Percentiles rank a stretch among this genome's conserved stretches.
Evolutionary conservation across 768 basidiomycete species (phyloP).

Genomic region (Gelatoporia subvermispora): DNA sequence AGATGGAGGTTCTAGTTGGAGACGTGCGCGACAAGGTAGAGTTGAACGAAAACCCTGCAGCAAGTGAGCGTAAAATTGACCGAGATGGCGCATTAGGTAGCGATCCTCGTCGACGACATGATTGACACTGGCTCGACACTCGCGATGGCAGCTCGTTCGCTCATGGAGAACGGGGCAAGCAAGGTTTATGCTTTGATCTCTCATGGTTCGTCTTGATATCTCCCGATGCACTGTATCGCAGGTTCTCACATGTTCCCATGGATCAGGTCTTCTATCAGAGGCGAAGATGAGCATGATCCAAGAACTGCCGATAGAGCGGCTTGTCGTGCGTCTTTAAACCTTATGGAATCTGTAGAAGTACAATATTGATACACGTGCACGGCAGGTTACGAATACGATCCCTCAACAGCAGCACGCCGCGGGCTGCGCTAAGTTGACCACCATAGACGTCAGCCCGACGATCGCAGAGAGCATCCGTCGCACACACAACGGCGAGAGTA

Average conservation of each 20-base stretch:
- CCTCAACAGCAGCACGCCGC: conserved; percentile 71
- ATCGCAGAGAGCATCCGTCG: conserved; percentile 95
- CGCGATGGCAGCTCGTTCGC: conserved; percentile 74
- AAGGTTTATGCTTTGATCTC: conserved; percentile 85
- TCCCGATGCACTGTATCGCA: conserved; percentile 13
- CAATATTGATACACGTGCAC: conserved; percentile 4
- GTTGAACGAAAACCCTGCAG: not conserved
- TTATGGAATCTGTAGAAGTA: not conserved
- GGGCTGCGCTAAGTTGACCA: conserved; percentile 70
- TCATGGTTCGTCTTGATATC: conserved; percentile 58
- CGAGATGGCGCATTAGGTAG: conserved; percentile 47
- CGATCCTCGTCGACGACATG: conserved; percentile 98
- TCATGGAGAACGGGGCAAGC: conserved; percentile 86
- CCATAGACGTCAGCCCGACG: conserved; percentile 86
- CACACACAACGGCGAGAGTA: conserved; percentile 92
- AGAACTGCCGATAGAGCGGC: conserved; percentile 70
- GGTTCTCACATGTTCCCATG: conserved; percentile 5
- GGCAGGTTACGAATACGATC: conserved; percentile 90
- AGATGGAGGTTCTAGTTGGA: conserved; percentile 93
- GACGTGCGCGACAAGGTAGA: conserved; percentile 84
- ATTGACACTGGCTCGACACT: conserved; percentile 94
- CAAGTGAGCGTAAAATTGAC: no score
- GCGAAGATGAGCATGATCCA: conserved; percentile 64
- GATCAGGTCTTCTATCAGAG: conserved; percentile 73
- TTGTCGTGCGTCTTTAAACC: conserved; percentile 60